Evolutionary conservation across 2,329 filamentous ascomycete genomes (phyloP).

Genomic region (Ceratocystis harringtonii): DNA sequence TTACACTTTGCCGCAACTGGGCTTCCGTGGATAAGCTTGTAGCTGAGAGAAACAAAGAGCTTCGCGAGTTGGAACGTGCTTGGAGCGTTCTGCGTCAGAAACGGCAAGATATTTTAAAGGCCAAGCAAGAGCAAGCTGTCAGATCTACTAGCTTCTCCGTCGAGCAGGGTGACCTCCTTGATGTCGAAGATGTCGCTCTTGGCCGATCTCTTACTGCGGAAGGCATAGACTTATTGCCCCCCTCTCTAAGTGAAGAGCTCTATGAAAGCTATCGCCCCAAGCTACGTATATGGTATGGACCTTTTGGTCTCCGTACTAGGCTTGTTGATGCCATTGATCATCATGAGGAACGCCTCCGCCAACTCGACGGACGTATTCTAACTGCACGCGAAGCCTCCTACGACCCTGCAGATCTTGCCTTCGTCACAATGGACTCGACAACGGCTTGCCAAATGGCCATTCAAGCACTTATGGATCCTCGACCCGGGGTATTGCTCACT

Average conservation of each 20-base stretch:
- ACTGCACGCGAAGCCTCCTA: slow-evolving; percentile 61
- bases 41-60: slow-evolving; percentile 44
- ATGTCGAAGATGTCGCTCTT: slow-evolving; percentile 9
- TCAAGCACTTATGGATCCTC: slow-evolving; percentile 82
- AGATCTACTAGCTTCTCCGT: not conserved
- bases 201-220: slow-evolving; percentile 3
- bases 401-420: slow-evolving; percentile 65
- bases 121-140: not conserved
- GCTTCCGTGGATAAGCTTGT: slow-evolving; percentile 62
- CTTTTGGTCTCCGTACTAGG: slow-evolving; percentile 53
- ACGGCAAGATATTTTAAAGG: slow-evolving; percentile 26
- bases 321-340: slow-evolving; percentile 86
- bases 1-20: slow-evolving; percentile 82
- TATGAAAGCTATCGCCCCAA: slow-evolving; percentile 39
- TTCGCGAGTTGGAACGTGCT: slow-evolving; percentile 65
- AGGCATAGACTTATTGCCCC: not conserved
- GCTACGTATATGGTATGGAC: slow-evolving; percentile 63
- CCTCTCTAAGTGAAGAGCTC: slow-evolving; percentile 18
- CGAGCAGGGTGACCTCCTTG: slow-evolving; percentile 6
- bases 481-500: slow-evolving; percentile 70
- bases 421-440: slow-evolving; percentile 95
- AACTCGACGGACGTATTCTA: slow-evolving; percentile 60
- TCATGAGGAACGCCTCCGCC: slow-evolving; percentile 71
- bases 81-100: slow-evolving; percentile 62
- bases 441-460: slow-evolving; percentile 89